Conservation (phyloP, 805 yeast species). For the Pichia paraexigua region DNA sequence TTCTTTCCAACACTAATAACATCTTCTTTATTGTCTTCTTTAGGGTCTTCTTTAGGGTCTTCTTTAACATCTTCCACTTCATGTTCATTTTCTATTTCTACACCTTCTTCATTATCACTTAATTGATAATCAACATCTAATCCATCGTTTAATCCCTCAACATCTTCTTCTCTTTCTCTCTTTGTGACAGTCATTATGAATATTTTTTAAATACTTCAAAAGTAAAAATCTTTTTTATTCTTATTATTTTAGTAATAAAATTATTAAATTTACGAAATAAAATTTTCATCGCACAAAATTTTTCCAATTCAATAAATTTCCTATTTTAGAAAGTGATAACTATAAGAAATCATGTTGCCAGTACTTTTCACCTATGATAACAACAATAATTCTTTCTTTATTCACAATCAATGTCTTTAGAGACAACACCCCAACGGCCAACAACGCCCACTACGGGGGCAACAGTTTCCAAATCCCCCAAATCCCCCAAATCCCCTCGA, state of each 20-base stretch:
- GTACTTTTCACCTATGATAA: not conserved
- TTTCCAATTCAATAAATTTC: not conserved
- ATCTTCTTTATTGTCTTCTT: not conserved
- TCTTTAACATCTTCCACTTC: conserved; percentile 16
- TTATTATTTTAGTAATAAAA: too few relatives aligned
- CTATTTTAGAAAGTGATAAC: not conserved
- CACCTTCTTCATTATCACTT: not conserved
- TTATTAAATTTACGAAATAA: not conserved
- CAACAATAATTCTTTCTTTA: not conserved
- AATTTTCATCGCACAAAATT: not conserved
- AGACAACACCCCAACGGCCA: not conserved
- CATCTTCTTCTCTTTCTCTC: not conserved
- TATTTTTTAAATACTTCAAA: not conserved
- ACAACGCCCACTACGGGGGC: conserved; percentile 2
- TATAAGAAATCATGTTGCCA: not conserved
- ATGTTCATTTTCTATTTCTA: conserved; percentile 29
- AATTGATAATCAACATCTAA: not conserved
- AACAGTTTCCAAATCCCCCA: conserved; percentile 2
- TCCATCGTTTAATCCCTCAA: not conserved
- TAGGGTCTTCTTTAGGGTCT: conserved; percentile 10
- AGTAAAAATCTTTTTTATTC: not conserved
- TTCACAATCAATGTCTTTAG: not conserved
- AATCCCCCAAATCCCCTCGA: conserved; percentile 5
- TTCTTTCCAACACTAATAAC: conserved; percentile 16
- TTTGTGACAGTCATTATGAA: not conserved